Evolutionary conservation across 192 early-diverging fungal genomes (phyloP), one percentile per base, ranked within the genome.

Genomic region (Coemansia brasiliensis): DNA sequence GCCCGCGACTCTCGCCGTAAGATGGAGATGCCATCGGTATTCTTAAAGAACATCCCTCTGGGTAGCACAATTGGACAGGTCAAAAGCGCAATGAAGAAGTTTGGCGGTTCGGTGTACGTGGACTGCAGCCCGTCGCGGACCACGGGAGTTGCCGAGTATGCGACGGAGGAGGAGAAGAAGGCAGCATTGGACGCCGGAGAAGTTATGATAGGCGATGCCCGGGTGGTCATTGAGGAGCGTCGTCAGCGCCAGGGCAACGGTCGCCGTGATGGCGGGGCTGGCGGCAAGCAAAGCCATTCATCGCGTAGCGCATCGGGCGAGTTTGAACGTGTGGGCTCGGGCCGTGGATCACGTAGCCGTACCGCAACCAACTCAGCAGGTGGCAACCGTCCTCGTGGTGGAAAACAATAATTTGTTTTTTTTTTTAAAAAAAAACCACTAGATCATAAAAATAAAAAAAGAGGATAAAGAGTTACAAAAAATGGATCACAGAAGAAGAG

Each of bases 71-170:
- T 74, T 15, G 62, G 79, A 1, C 67, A 71, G 26, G 65, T 93
- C 61, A 73, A 67, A 17, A 80, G 81, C 16, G 83, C 69, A 3
- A 88, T 88, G 56, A 56, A 53, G 40, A 73, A 76, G 39, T 77
- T 86, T 68, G 90, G 90, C 3, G 27, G 56, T 1, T 80, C 92
- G n/a, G 46, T 24, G 8, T 67, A 67, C 39, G 70, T 93, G 25
- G 87, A 89, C 45, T 82, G 85, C 38, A 63, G 63, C 26, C 39
- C 51, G 4, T 58, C 73, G 39, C 87, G 85, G 72, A 81, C 80
- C 59, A 73, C 62, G 27, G 87, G 84, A 2, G 87, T 89, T 65
- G 84, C 90, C 21, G 88, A 92, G 59, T 94, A 92, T 66, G 65
- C 69, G 27, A 74, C 81, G 11, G 69, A 67, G 22, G 87, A 82